A percentile compares a stretch with the other conserved stretches of the same genome.
Evolutionary conservation across 352 stramenopile species (phyloP).

Genomic region (Nothophytophthora sp.): DNA sequence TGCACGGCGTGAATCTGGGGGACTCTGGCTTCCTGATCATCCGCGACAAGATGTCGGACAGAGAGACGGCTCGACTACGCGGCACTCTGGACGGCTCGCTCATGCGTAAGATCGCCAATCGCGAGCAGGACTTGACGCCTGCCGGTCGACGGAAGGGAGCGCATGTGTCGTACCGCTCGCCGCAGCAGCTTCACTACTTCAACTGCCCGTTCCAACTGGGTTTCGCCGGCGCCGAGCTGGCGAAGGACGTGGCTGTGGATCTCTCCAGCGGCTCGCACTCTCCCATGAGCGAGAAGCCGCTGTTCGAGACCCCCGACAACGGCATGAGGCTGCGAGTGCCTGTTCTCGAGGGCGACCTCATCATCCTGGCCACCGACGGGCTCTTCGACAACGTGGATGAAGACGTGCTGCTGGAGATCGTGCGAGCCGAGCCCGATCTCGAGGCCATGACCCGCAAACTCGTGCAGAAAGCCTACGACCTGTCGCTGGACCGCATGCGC

Average conservation of each 20-base stretch:
- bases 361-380: conserved; percentile 96
- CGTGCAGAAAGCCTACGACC: conserved; percentile 87
- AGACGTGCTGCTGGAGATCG: conserved; percentile 74
- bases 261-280: conserved; percentile 41
- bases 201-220: conserved; percentile 96
- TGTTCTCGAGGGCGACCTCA: conserved; percentile 93
- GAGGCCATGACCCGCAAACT: conserved; percentile 79
- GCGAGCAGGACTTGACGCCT: conserved; percentile 62
- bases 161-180: conserved; percentile 92
- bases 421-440: conserved; percentile 59
- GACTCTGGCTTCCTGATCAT: conserved; percentile 92
- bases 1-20: conserved; percentile 95
- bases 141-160: conserved; percentile 74
- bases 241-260: conserved; percentile 51
- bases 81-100: conserved; percentile 78
- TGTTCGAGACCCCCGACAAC: conserved; percentile 93
- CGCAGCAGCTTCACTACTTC: conserved; percentile 97
- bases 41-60: conserved; percentile 74
- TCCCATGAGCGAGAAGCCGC: conserved; percentile 66
- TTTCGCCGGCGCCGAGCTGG: conserved; percentile 52
- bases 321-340: conserved; percentile 93
- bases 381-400: conserved; percentile 97
- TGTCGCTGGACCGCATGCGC: conserved; percentile 87
- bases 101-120: conserved; percentile 68
- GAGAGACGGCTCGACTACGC: conserved; percentile 57